Percentiles rank a stretch among this genome's conserved stretches.
phyloP scores from a whole-genome alignment of 768 basidiomycete species.

The Gelatoporia subvermispora region DNA sequence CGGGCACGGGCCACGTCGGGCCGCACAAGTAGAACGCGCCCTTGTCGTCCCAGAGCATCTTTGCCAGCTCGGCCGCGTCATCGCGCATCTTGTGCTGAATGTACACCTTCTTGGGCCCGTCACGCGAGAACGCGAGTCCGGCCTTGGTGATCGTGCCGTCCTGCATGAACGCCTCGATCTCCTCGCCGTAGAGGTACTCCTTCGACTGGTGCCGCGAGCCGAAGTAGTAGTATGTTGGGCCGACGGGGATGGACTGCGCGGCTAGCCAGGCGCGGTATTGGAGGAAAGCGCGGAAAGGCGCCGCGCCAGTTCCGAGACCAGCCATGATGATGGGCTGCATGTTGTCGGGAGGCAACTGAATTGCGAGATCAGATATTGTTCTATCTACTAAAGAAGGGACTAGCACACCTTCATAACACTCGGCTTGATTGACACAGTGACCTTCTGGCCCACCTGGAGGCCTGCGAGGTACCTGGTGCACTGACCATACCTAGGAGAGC shows the following conservation, averaged over 20 bases:
- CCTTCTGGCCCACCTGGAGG: constrained; percentile 82
- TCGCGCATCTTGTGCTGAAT: constrained; percentile 98
- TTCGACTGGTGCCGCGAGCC: constrained; percentile 93
- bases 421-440: constrained; percentile 96
- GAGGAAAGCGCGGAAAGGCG: constrained; percentile 98
- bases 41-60: constrained; percentile 64
- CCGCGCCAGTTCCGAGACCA: constrained; percentile 95
- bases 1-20: constrained; percentile 99
- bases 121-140: constrained; percentile 95
- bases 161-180: constrained; percentile 89
- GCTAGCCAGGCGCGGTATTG: constrained; percentile 88
- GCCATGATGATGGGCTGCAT: constrained; percentile 96
- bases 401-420: constrained; percentile 92
- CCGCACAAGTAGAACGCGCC: constrained; percentile 97
- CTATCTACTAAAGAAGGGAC: background rate
- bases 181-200: constrained; percentile 96
- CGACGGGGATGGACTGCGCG: constrained; percentile 72
- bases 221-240: constrained; percentile 97
- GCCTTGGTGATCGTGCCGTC: constrained; percentile 83
- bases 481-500: constrained; percentile 79
- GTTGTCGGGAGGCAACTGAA: constrained; percentile 75
- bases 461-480: constrained; percentile 92
- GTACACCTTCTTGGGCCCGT: constrained; percentile 89
- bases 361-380: constrained; percentile 8
- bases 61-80: constrained; percentile 72